Conservation (phyloP, 2,329 filamentous ascomycete genomes). For the Trichophaea hybrida region DNA sequence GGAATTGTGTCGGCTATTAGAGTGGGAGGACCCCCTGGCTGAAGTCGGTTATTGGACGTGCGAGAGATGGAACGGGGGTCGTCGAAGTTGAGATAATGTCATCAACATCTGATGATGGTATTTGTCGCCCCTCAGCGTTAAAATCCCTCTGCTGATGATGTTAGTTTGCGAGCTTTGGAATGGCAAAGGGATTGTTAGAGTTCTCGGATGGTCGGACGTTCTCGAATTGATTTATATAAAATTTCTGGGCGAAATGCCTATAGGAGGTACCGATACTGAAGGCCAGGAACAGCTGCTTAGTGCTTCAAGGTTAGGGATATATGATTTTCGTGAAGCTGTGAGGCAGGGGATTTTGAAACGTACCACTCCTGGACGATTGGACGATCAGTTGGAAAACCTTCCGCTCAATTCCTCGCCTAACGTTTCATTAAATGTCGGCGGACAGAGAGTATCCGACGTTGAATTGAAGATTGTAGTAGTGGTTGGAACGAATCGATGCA, state of each 20-base stretch:
- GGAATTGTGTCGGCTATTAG: constrained; percentile 34
- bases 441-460: neutral
- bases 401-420: neutral
- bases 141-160: no score
- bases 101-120: constrained; percentile 32
- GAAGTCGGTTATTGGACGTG: constrained; percentile 35
- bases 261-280: neutral
- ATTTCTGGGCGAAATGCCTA: neutral
- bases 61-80: constrained; percentile 29
- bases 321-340: neutral
- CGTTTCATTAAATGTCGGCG: neutral
- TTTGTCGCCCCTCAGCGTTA: no score
- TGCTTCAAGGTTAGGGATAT: neutral
- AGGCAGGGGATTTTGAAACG: neutral
- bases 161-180: constrained; percentile 36
- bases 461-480: neutral
- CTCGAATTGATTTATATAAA: constrained; percentile 26
- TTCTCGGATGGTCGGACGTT: constrained; percentile 30
- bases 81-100: constrained; percentile 34
- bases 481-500: neutral
- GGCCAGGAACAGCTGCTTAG: neutral
- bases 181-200: constrained; percentile 30
- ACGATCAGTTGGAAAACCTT: neutral
- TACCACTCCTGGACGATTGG: neutral
- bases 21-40: constrained; percentile 35